These are phyloP conservation scores for Trichoderma citrinoviride DNA, from an alignment of 2,329 filamentous ascomycete species.

Conservation along the genomic window DNA sequence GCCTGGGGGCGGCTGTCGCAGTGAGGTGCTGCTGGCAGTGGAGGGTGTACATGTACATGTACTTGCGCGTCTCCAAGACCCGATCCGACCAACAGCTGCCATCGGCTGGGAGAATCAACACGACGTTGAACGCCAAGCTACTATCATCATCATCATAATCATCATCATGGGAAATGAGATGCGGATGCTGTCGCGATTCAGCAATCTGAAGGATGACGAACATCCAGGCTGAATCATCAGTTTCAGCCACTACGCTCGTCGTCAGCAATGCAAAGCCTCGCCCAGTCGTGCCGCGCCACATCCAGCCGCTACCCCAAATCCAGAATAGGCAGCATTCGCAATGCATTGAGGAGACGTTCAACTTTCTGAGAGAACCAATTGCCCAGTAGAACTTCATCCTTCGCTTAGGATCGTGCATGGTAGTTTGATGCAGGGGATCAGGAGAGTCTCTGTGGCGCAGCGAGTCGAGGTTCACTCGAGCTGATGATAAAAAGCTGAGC, in stretches of 20 bases:
- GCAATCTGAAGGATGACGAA: neutral
- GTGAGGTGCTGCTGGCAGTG: too few relatives aligned
- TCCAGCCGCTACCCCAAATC: neutral
- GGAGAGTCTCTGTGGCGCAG: slow-evolving; percentile 1
- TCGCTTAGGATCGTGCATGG: neutral
- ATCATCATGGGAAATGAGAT: too few relatives aligned
- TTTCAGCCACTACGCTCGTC: neutral
- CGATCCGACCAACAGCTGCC: too few relatives aligned
- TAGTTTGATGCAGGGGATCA: too few relatives aligned
- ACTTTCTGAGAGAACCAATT: neutral
- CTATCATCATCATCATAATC: too few relatives aligned
- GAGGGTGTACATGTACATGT: too few relatives aligned
- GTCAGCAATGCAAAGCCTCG: neutral
- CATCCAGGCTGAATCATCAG: too few relatives aligned
- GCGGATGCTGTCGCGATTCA: neutral
- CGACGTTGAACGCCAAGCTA: too few relatives aligned
- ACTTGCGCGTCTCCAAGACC: too few relatives aligned
- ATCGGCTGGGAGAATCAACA: too few relatives aligned
- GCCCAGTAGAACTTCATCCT: neutral
- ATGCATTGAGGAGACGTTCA: neutral
- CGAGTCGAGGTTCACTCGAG: too few relatives aligned
- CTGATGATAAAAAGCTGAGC: too few relatives aligned
- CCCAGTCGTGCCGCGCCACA: neutral
- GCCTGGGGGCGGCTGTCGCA: neutral
- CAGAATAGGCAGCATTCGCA: neutral